Percentiles rank a stretch among this genome's conserved stretches.
Evolutionary conservation across 305 asterid species (phyloP).

Genomic region (Fraxinus albicans): DNA sequence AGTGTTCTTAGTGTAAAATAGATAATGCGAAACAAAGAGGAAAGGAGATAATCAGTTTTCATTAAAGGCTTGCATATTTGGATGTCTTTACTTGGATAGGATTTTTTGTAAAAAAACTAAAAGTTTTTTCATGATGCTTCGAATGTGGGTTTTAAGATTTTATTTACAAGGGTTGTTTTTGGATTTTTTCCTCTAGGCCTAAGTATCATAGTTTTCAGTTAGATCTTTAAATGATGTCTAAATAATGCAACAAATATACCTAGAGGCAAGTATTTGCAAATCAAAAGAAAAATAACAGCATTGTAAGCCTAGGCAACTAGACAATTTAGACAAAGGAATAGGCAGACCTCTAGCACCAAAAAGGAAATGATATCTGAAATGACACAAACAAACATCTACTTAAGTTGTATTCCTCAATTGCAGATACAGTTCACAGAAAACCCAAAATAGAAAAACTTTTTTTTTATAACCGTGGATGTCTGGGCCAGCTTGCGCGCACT

Average conservation of each 20-base stretch:
- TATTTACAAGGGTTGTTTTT: not conserved
- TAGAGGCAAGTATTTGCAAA: not conserved
- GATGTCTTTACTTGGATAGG: not conserved
- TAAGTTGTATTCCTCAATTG: not conserved
- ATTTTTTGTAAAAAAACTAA: not conserved
- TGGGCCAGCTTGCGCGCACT: too few relatives aligned
- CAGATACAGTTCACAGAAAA: not conserved
- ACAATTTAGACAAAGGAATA: not conserved
- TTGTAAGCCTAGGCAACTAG: not conserved
- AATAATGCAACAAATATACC: not conserved
- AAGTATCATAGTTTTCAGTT: not conserved
- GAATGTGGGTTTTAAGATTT: not conserved
- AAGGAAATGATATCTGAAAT: not conserved
- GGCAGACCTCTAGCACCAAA: not conserved
- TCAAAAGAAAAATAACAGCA: not conserved
- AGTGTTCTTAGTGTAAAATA: not conserved
- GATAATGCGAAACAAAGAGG: not conserved
- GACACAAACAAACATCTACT: not conserved
- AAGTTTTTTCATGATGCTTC: not conserved
- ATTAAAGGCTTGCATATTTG: not conserved
- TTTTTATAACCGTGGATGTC: too few relatives aligned
- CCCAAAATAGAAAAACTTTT: not conserved
- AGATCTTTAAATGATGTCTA: not conserved
- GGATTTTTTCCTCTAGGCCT: not conserved
- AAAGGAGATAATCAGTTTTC: not conserved